phyloP scores from a whole-genome alignment of 768 basidiomycete species.

The Phanerochaete sordida region DNA sequence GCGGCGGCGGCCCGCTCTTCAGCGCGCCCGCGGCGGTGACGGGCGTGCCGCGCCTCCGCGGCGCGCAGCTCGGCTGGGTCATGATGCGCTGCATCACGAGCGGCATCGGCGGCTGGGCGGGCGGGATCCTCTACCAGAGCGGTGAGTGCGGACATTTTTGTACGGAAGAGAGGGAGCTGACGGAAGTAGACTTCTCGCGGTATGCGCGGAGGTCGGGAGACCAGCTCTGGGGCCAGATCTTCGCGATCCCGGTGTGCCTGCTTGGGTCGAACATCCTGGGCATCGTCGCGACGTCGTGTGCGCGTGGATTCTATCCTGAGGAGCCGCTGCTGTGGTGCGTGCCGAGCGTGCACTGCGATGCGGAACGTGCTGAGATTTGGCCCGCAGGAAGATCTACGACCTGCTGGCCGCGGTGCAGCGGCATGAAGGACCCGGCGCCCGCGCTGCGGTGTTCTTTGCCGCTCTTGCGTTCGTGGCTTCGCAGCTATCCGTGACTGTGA shows the following conservation, averaged over 20 bases:
- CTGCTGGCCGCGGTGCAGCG: constrained; percentile 28
- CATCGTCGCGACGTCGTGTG: constrained; percentile 28
- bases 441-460: constrained; percentile 32
- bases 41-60: constrained; percentile 21
- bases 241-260: constrained; percentile 28
- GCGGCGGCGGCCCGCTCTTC: constrained; percentile 28
- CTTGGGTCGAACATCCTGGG: constrained; percentile 30
- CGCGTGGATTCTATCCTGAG: constrained; percentile 30
- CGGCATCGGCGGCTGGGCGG: constrained; percentile 31
- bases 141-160: too few species aligned
- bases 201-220: constrained; percentile 29
- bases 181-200: constrained; percentile 28
- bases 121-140: constrained; percentile 25
- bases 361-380: too few species aligned
- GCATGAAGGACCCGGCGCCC: constrained; percentile 25
- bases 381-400: constrained; percentile 29
- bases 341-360: too few species aligned
- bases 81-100: constrained; percentile 30
- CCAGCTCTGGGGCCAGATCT: constrained; percentile 29
- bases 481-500: constrained; percentile 29
- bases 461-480: constrained; percentile 30
- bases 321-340: constrained; percentile 27
- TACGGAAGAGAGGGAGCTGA: background rate
- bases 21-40: constrained; percentile 25
- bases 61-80: constrained; percentile 25